Evolutionary conservation across 1,139 yeast genomes (phyloP).

Genomic region (Lodderomyces metapsilosis): DNA sequence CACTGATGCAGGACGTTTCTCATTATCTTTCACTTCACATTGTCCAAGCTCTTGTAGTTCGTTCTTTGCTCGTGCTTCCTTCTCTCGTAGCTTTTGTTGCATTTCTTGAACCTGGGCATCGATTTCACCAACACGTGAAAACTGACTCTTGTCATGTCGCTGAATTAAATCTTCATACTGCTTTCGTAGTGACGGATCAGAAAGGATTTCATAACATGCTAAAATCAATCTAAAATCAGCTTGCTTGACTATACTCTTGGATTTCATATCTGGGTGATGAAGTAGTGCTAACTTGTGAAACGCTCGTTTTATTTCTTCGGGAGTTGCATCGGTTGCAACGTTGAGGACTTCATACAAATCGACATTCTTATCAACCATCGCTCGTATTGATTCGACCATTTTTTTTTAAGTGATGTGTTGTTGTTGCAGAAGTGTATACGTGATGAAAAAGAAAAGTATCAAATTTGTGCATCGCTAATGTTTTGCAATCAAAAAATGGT

Average conservation of each 20-base stretch:
- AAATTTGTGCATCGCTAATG: too few species aligned
- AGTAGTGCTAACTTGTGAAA: conserved; percentile 76
- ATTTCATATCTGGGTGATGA: conserved; percentile 65
- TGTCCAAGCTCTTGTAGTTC: too few species aligned
- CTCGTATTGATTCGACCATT: conserved; percentile 19
- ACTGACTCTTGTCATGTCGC: background rate
- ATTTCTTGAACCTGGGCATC: background rate
- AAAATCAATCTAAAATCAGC: conserved; percentile 36
- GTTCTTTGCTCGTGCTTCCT: too few species aligned
- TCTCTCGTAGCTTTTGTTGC: background rate
- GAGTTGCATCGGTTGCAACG: conserved; percentile 20
- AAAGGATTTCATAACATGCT: conserved; percentile 40
- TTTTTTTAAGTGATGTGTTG: background rate
- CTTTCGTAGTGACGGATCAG: conserved; percentile 24
- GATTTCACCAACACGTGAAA: background rate
- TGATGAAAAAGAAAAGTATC: too few species aligned
- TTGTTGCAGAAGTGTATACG: background rate
- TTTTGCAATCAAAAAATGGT: too few species aligned
- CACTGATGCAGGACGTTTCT: background rate
- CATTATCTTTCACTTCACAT: too few species aligned
- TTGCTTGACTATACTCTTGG: conserved; percentile 15
- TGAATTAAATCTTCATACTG: conserved; percentile 36
- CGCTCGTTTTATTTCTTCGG: conserved; percentile 68
- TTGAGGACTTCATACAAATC: conserved; percentile 37
- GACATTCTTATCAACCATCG: conserved; percentile 27